Percentiles rank a stretch among this genome's conserved stretches.
Conservation (phyloP, 495 filamentous ascomycete genomes). For the Collariella sp. region DNA sequence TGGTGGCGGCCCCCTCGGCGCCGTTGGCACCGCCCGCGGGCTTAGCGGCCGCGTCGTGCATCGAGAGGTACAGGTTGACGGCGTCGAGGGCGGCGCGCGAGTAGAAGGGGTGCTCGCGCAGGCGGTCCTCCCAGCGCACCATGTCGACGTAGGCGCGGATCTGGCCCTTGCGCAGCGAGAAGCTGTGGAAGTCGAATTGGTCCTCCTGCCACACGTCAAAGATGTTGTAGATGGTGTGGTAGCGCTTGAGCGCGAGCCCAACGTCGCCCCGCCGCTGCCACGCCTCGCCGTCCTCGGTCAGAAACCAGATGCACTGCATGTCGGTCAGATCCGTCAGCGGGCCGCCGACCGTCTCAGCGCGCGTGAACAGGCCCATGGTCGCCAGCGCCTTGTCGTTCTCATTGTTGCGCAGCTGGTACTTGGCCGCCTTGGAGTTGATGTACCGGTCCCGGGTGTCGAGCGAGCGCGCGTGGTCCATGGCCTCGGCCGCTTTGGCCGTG, state of each 20-base stretch:
- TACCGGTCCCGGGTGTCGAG: slow-evolving; percentile 87
- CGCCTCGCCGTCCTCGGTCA: slow-evolving; percentile 90
- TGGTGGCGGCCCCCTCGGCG: slow-evolving; percentile 35
- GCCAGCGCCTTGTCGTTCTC: slow-evolving; percentile 74
- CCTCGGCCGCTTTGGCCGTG: slow-evolving; percentile 65
- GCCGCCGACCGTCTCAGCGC: slow-evolving; percentile 75
- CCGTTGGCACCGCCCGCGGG: slow-evolving; percentile 48
- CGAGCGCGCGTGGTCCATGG: slow-evolving; percentile 79
- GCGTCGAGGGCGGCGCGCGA: slow-evolving; percentile 76
- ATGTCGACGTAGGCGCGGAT: slow-evolving; percentile 92
- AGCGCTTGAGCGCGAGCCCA: slow-evolving; percentile 83
- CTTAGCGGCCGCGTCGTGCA: slow-evolving; percentile 66
- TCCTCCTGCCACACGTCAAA: slow-evolving; percentile 98
- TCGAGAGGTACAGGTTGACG: slow-evolving; percentile 66
- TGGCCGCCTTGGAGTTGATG: slow-evolving; percentile 96
- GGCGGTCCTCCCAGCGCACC: slow-evolving; percentile 87
- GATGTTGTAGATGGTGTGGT: slow-evolving; percentile 76
- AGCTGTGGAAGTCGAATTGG: slow-evolving; percentile 97
- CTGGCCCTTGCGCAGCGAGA: slow-evolving; percentile 90
- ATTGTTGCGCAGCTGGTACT: slow-evolving; percentile 92
- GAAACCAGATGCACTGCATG: slow-evolving; percentile 98
- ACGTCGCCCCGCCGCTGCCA: slow-evolving; percentile 76
- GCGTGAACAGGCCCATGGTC: slow-evolving; percentile 91
- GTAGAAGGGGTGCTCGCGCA: slow-evolving; percentile 91
- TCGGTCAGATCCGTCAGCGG: slow-evolving; percentile 86